A percentile compares a stretch with the other conserved stretches of the same genome.
Evolutionary conservation across 176 grass and related monocot genomes (phyloP).

Genomic region (Dactylis glomerata): DNA sequence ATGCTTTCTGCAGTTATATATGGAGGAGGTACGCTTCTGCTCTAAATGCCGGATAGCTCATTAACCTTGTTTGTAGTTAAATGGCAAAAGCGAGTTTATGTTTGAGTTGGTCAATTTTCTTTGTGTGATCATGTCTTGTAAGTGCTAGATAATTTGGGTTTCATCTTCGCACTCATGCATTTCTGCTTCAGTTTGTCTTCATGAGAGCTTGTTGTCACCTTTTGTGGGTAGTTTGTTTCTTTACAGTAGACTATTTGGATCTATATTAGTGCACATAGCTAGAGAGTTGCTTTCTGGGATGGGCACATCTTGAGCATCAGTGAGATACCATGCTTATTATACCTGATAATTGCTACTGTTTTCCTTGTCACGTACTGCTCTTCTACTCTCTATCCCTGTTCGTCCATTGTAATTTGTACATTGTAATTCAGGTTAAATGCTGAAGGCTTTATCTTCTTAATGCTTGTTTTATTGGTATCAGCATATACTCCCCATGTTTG

Average conservation of each 20-base stretch:
- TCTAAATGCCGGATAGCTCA: background rate
- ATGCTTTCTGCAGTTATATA: slow-evolving; percentile 80
- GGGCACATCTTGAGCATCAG: background rate
- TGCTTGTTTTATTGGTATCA: slow-evolving; percentile 21
- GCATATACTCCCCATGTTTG: background rate
- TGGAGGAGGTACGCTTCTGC: slow-evolving; percentile 77
- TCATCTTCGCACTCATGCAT: background rate
- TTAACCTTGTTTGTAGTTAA: background rate
- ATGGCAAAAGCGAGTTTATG: background rate
- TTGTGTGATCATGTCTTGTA: background rate
- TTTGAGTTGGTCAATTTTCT: slow-evolving; percentile 13
- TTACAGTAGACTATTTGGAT: background rate
- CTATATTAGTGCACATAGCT: slow-evolving; percentile 8
- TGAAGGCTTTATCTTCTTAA: background rate
- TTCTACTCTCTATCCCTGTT: too few species aligned
- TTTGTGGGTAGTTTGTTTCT: background rate
- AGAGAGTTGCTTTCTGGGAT: background rate
- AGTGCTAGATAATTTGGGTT: slow-evolving; percentile 1
- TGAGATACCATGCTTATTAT: background rate
- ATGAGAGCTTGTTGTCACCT: slow-evolving; percentile 2
- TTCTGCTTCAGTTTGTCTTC: background rate
- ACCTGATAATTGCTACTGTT: background rate
- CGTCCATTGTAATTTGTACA: too few species aligned
- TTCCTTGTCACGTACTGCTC: background rate
- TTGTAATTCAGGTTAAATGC: background rate